phyloP scores from a whole-genome alignment of 129 eudicot species.

The Deinandra increscens region DNA sequence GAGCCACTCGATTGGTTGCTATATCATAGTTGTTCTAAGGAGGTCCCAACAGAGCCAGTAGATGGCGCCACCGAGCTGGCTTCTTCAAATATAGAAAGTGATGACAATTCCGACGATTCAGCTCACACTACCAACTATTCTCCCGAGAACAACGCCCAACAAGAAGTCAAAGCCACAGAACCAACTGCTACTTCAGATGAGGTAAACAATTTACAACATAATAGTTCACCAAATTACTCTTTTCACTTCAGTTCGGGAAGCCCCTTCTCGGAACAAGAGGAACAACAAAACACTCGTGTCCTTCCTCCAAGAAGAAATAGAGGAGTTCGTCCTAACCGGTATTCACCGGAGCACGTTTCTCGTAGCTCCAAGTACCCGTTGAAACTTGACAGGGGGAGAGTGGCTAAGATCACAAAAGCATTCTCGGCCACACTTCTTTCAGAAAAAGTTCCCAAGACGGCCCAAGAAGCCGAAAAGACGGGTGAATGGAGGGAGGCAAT shows the following conservation, averaged over 20 bases:
- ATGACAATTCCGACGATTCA: not conserved
- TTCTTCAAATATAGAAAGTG: constrained; percentile 1
- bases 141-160: not conserved
- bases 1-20: constrained; percentile 17
- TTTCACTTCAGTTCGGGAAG: not conserved
- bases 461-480: no score
- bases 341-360: no score
- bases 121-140: not conserved
- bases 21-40: not conserved
- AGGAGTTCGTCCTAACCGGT: no score
- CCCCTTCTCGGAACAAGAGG: constrained; percentile 1
- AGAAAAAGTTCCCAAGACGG: no score
- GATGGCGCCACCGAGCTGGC: not conserved
- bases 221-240: not conserved
- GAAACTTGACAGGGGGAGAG: no score
- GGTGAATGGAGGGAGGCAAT: no score
- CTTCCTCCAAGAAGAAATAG: no score
- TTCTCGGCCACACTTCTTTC: no score
- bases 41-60: not conserved
- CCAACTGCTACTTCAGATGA: not conserved
- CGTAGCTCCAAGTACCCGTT: no score
- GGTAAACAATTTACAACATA: not conserved
- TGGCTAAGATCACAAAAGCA: no score
- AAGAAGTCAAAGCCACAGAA: not conserved
- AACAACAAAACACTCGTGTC: not conserved